Evolutionary conservation across 306 rosid species (phyloP).

Genomic region (Sechiopsis laciniata): DNA sequence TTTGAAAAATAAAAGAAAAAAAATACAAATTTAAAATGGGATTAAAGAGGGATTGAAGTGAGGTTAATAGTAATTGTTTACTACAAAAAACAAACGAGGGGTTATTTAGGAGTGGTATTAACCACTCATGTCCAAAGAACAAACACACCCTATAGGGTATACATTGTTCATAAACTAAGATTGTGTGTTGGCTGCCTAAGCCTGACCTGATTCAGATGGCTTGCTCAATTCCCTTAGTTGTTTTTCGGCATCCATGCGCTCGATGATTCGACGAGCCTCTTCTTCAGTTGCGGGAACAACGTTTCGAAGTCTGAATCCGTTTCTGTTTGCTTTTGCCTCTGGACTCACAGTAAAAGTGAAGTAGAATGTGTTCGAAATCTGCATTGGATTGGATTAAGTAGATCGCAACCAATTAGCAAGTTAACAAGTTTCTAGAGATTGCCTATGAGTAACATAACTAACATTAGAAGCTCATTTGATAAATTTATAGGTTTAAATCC

Average conservation of each 20-base stretch:
- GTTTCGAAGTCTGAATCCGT: conserved; percentile 49
- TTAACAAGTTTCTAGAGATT: background rate
- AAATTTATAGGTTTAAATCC: background rate
- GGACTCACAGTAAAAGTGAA: conserved; percentile 83
- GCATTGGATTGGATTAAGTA: background rate
- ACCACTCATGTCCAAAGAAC: too few relatives aligned
- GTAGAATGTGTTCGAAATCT: conserved; percentile 79
- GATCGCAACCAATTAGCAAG: background rate
- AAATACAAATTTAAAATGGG: too few relatives aligned
- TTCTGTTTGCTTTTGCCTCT: conserved; percentile 59
- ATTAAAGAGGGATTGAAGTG: too few relatives aligned
- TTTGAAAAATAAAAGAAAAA: too few relatives aligned
- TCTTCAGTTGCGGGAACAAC: conserved; percentile 96
- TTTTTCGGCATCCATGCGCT: conserved; percentile 67
- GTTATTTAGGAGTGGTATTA: too few relatives aligned
- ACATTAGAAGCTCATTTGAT: conserved; percentile 7
- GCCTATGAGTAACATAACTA: background rate
- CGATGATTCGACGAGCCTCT: conserved; percentile 75
- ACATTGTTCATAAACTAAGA: background rate
- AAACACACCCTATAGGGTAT: too few relatives aligned
- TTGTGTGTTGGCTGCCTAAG: background rate
- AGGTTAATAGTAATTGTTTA: too few relatives aligned
- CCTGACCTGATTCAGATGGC: conserved; percentile 12
- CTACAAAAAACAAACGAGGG: too few relatives aligned
- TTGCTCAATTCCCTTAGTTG: conserved; percentile 18